phyloP scores from a whole-genome alignment of 345 rosid species.

The Lepidium africanum region DNA sequence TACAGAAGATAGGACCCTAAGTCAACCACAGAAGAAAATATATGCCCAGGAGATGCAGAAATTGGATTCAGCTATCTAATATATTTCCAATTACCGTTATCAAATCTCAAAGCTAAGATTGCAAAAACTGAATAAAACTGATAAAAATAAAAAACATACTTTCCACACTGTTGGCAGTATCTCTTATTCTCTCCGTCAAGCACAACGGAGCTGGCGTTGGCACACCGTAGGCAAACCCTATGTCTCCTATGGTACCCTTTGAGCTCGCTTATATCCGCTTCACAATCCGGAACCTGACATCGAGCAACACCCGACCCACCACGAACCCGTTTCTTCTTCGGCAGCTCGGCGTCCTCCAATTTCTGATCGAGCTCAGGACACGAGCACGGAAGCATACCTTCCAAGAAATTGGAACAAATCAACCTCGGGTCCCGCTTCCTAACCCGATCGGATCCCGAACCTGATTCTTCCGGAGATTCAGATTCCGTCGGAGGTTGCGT shows the following conservation, averaged over 20 bases:
- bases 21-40: not conserved
- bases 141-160: conserved; percentile 33
- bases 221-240: conserved; percentile 83
- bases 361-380: conserved; percentile 86
- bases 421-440: conserved; percentile 93
- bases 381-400: conserved; percentile 77
- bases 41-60: not conserved
- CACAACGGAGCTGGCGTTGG: conserved; percentile 49
- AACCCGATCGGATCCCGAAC: conserved; percentile 34
- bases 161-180: conserved; percentile 99
- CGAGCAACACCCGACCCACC: conserved; percentile 30
- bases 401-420: conserved; percentile 75
- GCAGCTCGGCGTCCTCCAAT: conserved; percentile 51
- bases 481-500: conserved; percentile 18
- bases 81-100: not conserved
- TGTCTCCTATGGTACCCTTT: conserved; percentile 91
- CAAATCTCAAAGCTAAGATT: not conserved
- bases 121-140: not conserved
- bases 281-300: conserved; percentile 82
- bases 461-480: conserved; percentile 12
- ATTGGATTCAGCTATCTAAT: not conserved
- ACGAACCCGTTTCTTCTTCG: conserved; percentile 56
- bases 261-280: conserved; percentile 78
- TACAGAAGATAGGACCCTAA: not conserved
- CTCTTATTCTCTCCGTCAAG: conserved; percentile 70